These are phyloP conservation scores for Dacryopinax primogenitus DNA, from an alignment of 768 basidiomycete genomes.

Conservation along the genomic window DNA sequence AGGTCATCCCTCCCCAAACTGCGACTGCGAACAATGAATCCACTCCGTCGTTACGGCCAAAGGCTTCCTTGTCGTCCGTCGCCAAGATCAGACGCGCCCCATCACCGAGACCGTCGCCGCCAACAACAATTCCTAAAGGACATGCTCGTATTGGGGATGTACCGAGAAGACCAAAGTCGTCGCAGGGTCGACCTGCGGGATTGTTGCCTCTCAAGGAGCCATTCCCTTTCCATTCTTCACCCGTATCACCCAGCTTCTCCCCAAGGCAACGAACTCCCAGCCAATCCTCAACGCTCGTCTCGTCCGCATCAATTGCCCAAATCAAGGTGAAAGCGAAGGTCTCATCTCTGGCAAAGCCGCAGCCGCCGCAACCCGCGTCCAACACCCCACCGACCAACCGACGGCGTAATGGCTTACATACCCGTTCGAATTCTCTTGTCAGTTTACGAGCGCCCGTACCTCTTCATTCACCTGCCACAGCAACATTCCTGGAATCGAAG, in stretches of 20 bases:
- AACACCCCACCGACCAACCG: background rate
- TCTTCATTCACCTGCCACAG: background rate
- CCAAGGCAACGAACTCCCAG: background rate
- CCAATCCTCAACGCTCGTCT: background rate
- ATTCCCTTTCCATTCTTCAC: background rate
- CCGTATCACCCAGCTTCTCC: background rate
- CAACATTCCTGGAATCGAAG: background rate
- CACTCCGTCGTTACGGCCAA: background rate
- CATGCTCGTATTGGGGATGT: background rate
- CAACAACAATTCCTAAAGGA: background rate
- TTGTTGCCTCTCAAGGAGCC: background rate
- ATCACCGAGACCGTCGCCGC: background rate
- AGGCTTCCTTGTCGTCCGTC: background rate
- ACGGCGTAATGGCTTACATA: background rate
- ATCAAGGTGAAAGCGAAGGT: slow-evolving; percentile 4
- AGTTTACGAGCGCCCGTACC: background rate
- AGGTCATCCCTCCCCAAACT: background rate
- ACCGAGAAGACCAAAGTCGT: background rate
- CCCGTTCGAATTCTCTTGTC: background rate
- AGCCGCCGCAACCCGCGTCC: background rate
- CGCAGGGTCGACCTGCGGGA: background rate
- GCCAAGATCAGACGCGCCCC: background rate
- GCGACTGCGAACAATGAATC: background rate
- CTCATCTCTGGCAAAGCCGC: background rate
- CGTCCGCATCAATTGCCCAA: background rate